Base-by-base conservation (phyloP, 129 eudicot genomes). In the Rutidosis leptorrhynchoides region DNA sequence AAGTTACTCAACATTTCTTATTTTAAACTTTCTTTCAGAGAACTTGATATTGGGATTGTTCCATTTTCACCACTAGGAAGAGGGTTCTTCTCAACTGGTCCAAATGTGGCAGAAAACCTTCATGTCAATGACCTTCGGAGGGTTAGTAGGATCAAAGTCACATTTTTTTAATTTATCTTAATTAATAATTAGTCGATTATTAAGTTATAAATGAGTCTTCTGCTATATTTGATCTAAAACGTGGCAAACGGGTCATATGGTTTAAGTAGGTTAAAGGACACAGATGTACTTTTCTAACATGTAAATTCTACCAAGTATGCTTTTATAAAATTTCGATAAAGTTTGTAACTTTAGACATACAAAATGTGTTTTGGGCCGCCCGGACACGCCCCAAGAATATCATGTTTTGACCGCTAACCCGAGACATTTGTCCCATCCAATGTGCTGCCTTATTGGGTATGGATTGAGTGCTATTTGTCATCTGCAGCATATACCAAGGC, bases 1-100 rank as follows among this genome's bases (percentile, higher is more conserved):
- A 30, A 30, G 7, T 30, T 17, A n/a, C 14, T 60, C 17, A 60
- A 17, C 16, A 20, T 22, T 23, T 30, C 6, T 6, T 63, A 15
- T 63, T 40, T 63, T 12, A 59, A 59, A 37, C 15, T 37, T 19
- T 42, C 4, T 64, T 43, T 23, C 67, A 83, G 83, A 74, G 82
- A 81, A 65, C 84, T 80, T 52, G 84, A 84, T 16, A 83, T 86
- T 27, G 86, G 89, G n/a, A 86, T 86, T 49, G 89, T 83, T 35
- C 79, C 83, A 35, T 83, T 78, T 63, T 66, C 77, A 57, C 87
- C 87, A 15, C 78, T 80, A 12, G 87, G 86, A 5, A 62, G 72
- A 23, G 84, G 87, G 45, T 82, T 79, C 45, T 67, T 82, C 19
- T 54, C 82, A 12, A 40, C 37, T 1, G 87, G 80, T 32, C 69